phyloP scores from a whole-genome alignment of 495 filamentous ascomycete genomes.

The Cercophora sp. region DNA sequence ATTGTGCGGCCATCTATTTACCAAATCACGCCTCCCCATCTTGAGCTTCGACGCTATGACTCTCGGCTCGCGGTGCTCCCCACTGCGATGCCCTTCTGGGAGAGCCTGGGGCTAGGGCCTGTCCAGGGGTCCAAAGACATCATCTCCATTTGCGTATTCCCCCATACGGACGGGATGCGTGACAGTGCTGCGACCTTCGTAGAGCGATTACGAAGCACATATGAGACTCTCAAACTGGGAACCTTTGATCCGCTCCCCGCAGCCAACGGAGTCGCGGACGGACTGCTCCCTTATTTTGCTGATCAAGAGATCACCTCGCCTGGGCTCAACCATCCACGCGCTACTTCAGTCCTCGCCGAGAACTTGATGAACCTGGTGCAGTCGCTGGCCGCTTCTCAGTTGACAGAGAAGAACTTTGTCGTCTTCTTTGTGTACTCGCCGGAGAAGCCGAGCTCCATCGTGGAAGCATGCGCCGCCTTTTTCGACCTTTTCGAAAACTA shows the following conservation, averaged over 20 bases:
- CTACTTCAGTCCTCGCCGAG: slow-evolving; percentile 25
- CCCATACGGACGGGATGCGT: slow-evolving; percentile 52
- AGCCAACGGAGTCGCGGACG: slow-evolving; percentile 50
- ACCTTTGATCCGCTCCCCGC: slow-evolving; percentile 56
- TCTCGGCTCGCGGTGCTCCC: slow-evolving; percentile 73
- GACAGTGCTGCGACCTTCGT: slow-evolving; percentile 66
- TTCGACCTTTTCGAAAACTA: slow-evolving; percentile 71
- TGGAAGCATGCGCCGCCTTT: slow-evolving; percentile 76
- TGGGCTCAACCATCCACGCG: slow-evolving; percentile 20
- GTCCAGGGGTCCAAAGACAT: slow-evolving; percentile 75
- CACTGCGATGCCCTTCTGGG: slow-evolving; percentile 82
- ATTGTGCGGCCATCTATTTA: slow-evolving; percentile 40
- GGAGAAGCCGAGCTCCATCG: slow-evolving; percentile 56
- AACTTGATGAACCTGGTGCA: slow-evolving; percentile 33
- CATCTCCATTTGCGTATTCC: slow-evolving; percentile 74
- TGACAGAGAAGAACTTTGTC: slow-evolving; percentile 59
- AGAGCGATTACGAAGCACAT: slow-evolving; percentile 64
- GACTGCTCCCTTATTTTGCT: slow-evolving; percentile 54
- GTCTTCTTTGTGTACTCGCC: slow-evolving; percentile 85
- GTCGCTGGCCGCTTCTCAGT: slow-evolving; percentile 28
- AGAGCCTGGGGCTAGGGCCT: slow-evolving; percentile 78
- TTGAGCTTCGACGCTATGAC: slow-evolving; percentile 74
- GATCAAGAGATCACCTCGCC: slow-evolving; percentile 33
- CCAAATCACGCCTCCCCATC: slow-evolving; percentile 57
- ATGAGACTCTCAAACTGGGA: slow-evolving; percentile 78